Base-by-base conservation (phyloP, 441 rosid genomes). In the Populus trichocarpa region DNA sequence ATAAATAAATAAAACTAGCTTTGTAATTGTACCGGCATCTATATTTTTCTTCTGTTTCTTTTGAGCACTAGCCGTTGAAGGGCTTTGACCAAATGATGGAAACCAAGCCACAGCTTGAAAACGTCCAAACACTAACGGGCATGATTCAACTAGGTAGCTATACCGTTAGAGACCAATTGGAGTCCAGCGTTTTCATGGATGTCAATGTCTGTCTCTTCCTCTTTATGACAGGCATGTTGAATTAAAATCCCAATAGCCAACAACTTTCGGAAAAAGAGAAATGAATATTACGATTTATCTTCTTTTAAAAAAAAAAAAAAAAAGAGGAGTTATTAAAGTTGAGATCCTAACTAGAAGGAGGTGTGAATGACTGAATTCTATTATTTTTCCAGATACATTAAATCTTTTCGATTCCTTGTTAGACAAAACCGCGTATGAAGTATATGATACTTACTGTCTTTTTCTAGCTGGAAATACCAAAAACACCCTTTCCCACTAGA, bases 61-160 rank as follows among this genome's bases (percentile, higher is more conserved):
- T 16, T 66, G 67, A 23, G 70, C 1, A 40, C 61, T 65, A 74
- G 77, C 77, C 77, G 77, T 74, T 74, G 70, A 33, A 25, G 20
- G 66, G 22, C 50, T 9, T 65, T 74, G 40, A 65, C 70, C 36
- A 7, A 65, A 18, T 65, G 63, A 40, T 16, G 36, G 28, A 65
- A 23, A 28, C 26, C 8, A 23, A 1, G 3, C 66, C 28, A 10
- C 28, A 9, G 23, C 66, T 23, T 23, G 28, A 61, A 61, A 61
- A 9, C 66, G 28, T 46, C 18, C 6, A 46, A 14, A 14, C 57
- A 14, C 20, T 4, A 46, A 46, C 57, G 57, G 57, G 5, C 57
- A 46, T 46, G 53, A 13, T 46, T 53, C 75, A 30, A 33, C 28
- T 33, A 9, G 5, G 1, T 25, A 35, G 22, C 25, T 25, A 35